phyloP scores from a whole-genome alignment of 228 moss, liverwort and hornwort genomes.

The Sphagnum fallax region DNA sequence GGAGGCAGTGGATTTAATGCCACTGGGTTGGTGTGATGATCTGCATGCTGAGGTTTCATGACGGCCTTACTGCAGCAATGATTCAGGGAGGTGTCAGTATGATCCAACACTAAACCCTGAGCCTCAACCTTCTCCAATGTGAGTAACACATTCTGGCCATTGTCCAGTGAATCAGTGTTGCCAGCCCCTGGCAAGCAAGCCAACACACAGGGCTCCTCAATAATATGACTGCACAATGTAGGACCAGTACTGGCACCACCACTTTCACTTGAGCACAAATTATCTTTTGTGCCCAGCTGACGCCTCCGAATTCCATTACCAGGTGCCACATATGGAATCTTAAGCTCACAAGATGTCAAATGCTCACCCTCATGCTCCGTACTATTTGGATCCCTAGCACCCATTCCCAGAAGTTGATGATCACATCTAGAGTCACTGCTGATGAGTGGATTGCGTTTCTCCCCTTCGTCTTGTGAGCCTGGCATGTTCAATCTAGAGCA shows the following conservation, averaged over 20 bases:
- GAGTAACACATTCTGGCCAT: constrained; percentile 22
- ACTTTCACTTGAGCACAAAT: constrained; percentile 2
- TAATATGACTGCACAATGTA: constrained; percentile 1
- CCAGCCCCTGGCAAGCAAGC: constrained; percentile 14
- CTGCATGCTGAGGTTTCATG: neutral
- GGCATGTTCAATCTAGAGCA: constrained; percentile 3
- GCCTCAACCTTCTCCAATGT: too few species aligned
- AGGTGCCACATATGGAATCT: neutral
- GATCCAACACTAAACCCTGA: too few species aligned
- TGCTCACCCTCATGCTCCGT: constrained; percentile 1
- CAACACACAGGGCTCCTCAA: constrained; percentile 18
- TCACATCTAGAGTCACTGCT: neutral
- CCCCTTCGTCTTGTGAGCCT: neutral
- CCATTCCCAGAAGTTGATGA: neutral
- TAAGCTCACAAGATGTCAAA: neutral
- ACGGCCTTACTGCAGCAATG: constrained; percentile 1
- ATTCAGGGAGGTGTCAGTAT: neutral
- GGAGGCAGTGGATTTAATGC: neutral
- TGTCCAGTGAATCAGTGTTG: constrained; percentile 13
- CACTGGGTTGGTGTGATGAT: neutral
- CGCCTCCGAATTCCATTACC: neutral
- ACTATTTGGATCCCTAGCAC: neutral
- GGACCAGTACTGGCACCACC: neutral
- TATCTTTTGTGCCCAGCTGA: neutral
- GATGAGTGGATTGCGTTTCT: neutral